Evolutionary conservation across 495 filamentous ascomycete genomes (phyloP), one percentile per base, ranked within the genome.

Genomic region (Staphylotrichum longicolle): DNA sequence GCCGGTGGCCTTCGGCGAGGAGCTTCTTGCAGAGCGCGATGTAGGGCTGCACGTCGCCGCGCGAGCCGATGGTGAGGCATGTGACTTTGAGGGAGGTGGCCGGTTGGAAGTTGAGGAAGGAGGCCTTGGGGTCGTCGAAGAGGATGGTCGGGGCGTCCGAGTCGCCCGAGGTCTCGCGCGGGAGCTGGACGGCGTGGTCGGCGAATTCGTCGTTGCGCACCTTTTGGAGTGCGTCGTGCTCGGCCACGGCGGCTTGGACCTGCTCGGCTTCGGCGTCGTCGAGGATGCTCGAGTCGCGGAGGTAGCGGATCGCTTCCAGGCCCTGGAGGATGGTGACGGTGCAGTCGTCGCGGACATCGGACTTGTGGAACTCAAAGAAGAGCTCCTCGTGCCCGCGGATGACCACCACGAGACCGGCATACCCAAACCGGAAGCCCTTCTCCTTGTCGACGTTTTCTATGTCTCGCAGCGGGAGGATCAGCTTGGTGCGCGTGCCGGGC

Each of bases 21-120:
- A 98, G 77, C 3, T 90, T 90, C 72, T 96, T 96, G 77, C 94
- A 98, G 14, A 98, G 78, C 5, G 95, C 91, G 71, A 98, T 98
- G 70, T 97, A 98, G 1, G 94, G 94, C 65, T 98, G 94, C 7
- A 98, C 94, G 72, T 98, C 94, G 32, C 94, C 94, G 35, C 94
- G 83, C 3, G 93, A 96, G 32, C 94, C 94, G 61, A 98, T 98
- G 0, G 94, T 98, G 37, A 98, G 75, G 70, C 94, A 98, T 0
- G 93, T 96, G 54, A 98, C 87, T n/a, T 80, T 83, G 68, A 98
- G 75, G 8, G 92, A 81, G 66, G 93, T 83, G 6, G 83, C 76
- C 0, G 94, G 94, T 72, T 96, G 96, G 77, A 98, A 98, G 62
- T 96, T 93, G 64, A 98, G 81, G 61, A 98, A 92, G 0, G 94